phyloP scores from a whole-genome alignment of 495 filamentous ascomycete genomes.

The Aspergillus bridgeri region DNA sequence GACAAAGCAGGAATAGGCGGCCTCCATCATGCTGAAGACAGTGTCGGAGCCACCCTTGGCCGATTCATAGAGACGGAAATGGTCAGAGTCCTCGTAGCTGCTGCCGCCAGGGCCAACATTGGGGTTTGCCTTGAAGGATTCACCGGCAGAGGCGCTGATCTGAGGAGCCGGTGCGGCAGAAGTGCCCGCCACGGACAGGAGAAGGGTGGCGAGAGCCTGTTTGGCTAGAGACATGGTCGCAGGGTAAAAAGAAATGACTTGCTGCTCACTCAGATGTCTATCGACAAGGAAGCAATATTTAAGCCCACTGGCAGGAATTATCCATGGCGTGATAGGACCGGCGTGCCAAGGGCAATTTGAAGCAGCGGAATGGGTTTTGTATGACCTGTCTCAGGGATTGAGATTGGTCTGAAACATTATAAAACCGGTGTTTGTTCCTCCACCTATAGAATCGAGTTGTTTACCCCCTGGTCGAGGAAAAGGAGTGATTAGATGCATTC shows the following conservation, averaged over 20 bases:
- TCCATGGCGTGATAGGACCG: neutral
- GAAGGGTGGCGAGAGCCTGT: neutral
- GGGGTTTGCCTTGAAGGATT: constrained; percentile 9
- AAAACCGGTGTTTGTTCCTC: neutral
- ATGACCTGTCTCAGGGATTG: neutral
- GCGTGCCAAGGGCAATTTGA: constrained; percentile 1
- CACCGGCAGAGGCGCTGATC: neutral
- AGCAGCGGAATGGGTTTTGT: neutral
- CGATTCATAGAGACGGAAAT: constrained; percentile 12
- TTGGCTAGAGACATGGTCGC: neutral
- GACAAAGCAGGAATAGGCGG: constrained; percentile 12
- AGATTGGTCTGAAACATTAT: constrained; percentile 5
- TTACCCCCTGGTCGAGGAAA: neutral
- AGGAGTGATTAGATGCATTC: neutral
- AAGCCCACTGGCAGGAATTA: neutral
- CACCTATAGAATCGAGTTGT: neutral
- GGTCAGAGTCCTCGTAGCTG: constrained; percentile 13
- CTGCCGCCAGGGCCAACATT: constrained; percentile 7
- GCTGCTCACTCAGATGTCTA: neutral
- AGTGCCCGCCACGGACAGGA: neutral
- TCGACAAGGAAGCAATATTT: neutral
- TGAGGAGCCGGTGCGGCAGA: constrained; percentile 2
- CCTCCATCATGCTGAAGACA: constrained; percentile 12
- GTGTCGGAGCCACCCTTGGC: neutral
- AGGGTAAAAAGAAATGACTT: no score